Percentiles rank a stretch among this genome's conserved stretches.
phyloP scores from a whole-genome alignment of 2,329 filamentous ascomycete species.

The Fusarium brevicatenulatum region DNA sequence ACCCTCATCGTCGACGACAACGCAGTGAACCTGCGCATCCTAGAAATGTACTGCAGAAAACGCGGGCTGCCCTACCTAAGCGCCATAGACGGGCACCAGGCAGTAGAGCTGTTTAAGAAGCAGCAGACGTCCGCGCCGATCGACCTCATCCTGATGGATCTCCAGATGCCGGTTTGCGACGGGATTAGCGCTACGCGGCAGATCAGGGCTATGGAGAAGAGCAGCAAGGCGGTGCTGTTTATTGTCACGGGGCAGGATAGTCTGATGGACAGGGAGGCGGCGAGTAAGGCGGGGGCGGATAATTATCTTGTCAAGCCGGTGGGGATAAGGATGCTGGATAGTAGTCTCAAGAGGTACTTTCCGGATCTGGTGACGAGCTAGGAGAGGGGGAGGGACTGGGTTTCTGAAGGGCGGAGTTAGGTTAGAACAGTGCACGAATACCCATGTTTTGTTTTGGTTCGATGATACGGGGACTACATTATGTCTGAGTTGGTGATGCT shows the following conservation, averaged over 20 bases:
- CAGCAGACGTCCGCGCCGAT: conserved; percentile 32
- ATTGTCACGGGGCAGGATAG: conserved; percentile 46
- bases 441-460: not conserved
- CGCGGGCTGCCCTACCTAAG: conserved; percentile 54
- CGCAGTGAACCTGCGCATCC: conserved; percentile 58
- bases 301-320: conserved; percentile 43
- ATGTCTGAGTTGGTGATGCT: not conserved
- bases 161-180: conserved; percentile 46
- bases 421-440: conserved; percentile 3
- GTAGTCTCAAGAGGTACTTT: conserved; percentile 26
- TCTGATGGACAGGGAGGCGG: conserved; percentile 25
- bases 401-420: not conserved
- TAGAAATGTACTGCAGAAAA: conserved; percentile 58
- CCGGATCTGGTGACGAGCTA: conserved; percentile 13
- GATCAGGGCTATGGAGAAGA: conserved; percentile 40
- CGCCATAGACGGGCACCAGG: conserved; percentile 56
- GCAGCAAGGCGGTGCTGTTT: conserved; percentile 31
- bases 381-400: not conserved
- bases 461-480: not conserved
- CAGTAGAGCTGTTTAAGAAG: conserved; percentile 49
- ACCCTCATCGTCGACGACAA: conserved; percentile 60
- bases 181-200: conserved; percentile 43
- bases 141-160: conserved; percentile 44
- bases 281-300: conserved; percentile 36
- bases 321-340: conserved; percentile 34